A percentile compares a stretch with the other conserved stretches of the same genome.
phyloP scores from a whole-genome alignment of 441 rosid species.

The Adansonia grandidieri region DNA sequence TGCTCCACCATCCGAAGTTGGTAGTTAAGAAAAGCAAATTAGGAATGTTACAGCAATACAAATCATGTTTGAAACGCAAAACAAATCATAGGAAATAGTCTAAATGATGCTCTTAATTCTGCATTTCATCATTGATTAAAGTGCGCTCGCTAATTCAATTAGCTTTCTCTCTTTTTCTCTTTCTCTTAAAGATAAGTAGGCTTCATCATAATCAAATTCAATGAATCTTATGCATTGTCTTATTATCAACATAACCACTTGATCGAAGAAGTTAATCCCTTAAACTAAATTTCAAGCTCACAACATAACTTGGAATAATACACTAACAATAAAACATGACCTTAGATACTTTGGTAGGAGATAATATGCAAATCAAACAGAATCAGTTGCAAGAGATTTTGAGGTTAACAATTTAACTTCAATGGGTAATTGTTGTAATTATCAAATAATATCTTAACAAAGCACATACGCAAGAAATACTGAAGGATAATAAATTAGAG shows the following conservation, averaged over 20 bases:
- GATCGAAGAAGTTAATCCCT: neutral
- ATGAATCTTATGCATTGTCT: neutral
- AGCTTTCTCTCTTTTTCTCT: neutral
- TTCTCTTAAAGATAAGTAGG: neutral
- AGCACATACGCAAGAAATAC: neutral
- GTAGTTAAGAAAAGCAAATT: conserved; percentile 19
- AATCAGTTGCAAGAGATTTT: neutral
- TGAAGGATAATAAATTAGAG: neutral
- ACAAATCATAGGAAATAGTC: neutral
- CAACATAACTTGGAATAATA: conserved; percentile 3
- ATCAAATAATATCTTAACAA: neutral
- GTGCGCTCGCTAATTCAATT: neutral
- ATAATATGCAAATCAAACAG: neutral
- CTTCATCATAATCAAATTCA: neutral
- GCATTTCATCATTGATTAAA: conserved; percentile 4
- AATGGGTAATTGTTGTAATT: neutral
- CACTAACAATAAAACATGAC: neutral
- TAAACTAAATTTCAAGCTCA: neutral
- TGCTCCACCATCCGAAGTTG: conserved; percentile 55
- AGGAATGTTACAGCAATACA: conserved; percentile 11
- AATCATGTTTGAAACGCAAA: neutral
- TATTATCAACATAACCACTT: neutral
- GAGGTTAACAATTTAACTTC: neutral
- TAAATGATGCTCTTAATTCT: neutral
- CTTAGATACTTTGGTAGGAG: neutral